Evolutionary conservation across 352 stramenopile species (phyloP).

Genomic region (Phytophthora cactorum): DNA sequence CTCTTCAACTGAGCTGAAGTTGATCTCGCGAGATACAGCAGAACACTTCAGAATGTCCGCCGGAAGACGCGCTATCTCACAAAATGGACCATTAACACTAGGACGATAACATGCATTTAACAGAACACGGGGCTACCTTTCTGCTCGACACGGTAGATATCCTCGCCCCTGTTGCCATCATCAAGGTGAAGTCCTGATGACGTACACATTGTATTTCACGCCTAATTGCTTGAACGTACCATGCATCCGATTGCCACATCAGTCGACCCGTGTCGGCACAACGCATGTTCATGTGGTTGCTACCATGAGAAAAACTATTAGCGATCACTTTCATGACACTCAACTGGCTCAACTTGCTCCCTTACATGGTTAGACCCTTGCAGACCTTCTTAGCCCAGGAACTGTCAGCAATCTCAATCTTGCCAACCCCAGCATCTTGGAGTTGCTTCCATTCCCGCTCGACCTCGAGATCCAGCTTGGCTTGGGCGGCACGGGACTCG

Average conservation of each 20-base stretch:
- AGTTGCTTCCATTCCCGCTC: slow-evolving; percentile 87
- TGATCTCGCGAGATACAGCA: slow-evolving; percentile 93
- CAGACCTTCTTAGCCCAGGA: slow-evolving; percentile 70
- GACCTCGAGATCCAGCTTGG: slow-evolving; percentile 83
- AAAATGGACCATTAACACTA: neutral
- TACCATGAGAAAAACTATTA: slow-evolving; percentile 30
- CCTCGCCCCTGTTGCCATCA: slow-evolving; percentile 49
- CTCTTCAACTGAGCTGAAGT: slow-evolving; percentile 91
- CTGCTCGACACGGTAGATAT: slow-evolving; percentile 76
- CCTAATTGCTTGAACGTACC: slow-evolving; percentile 25
- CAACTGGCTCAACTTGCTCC: neutral
- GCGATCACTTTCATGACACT: neutral
- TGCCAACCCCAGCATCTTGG: slow-evolving; percentile 52
- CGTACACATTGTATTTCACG: neutral
- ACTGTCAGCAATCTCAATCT: slow-evolving; percentile 79
- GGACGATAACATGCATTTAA: neutral
- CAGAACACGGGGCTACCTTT: slow-evolving; percentile 47
- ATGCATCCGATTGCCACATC: slow-evolving; percentile 88
- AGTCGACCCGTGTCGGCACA: slow-evolving; percentile 80
- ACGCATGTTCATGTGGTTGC: slow-evolving; percentile 92
- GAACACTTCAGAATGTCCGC: slow-evolving; percentile 88
- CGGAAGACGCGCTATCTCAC: slow-evolving; percentile 61
- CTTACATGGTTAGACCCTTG: slow-evolving; percentile 78
- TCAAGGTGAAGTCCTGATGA: neutral
- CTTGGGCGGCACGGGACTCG: slow-evolving; percentile 58